These are phyloP conservation scores for Alternaria panax DNA, from an alignment of 2,329 filamentous ascomycete species.

Conservation along the genomic window DNA sequence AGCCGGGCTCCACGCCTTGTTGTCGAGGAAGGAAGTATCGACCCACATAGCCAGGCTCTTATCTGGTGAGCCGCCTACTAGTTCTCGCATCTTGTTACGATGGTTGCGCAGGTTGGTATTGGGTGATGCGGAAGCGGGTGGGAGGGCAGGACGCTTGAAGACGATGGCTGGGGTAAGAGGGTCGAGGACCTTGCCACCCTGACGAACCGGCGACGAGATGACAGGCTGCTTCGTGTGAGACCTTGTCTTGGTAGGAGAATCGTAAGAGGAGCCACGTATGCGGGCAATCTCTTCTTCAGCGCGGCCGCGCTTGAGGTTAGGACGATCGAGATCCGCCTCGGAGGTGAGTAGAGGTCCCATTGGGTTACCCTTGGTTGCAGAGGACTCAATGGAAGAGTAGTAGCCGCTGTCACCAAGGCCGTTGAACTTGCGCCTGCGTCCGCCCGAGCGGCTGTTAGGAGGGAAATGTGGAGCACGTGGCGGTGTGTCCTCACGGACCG, in stretches of 20 bases:
- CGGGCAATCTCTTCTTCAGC: conserved; percentile 96
- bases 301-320: conserved; percentile 82
- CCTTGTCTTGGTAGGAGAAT: conserved; percentile 81
- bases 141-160: conserved; percentile 71
- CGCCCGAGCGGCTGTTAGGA: conserved; percentile 69
- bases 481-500: conserved; percentile 72
- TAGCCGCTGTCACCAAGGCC: conserved; percentile 95
- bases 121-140: conserved; percentile 82
- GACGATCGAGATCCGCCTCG: conserved; percentile 75
- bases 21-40: conserved; percentile 57
- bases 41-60: conserved; percentile 62
- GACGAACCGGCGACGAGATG: conserved; percentile 53
- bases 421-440: conserved; percentile 77
- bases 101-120: conserved; percentile 92
- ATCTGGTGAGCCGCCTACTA: conserved; percentile 78
- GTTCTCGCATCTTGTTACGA: conserved; percentile 78
- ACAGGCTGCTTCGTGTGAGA: conserved; percentile 60
- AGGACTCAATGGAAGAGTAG: conserved; percentile 94
- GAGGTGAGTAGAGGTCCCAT: conserved; percentile 73
- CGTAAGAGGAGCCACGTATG: conserved; percentile 88
- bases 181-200: conserved; percentile 40
- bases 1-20: conserved; percentile 67
- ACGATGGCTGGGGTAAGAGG: conserved; percentile 86
- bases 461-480: conserved; percentile 70
- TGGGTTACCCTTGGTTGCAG: conserved; percentile 75